Percentiles rank a stretch among this genome's conserved stretches.
Evolutionary conservation across 495 filamentous ascomycete genomes (phyloP).

Genomic region (Aspergillus leporis): DNA sequence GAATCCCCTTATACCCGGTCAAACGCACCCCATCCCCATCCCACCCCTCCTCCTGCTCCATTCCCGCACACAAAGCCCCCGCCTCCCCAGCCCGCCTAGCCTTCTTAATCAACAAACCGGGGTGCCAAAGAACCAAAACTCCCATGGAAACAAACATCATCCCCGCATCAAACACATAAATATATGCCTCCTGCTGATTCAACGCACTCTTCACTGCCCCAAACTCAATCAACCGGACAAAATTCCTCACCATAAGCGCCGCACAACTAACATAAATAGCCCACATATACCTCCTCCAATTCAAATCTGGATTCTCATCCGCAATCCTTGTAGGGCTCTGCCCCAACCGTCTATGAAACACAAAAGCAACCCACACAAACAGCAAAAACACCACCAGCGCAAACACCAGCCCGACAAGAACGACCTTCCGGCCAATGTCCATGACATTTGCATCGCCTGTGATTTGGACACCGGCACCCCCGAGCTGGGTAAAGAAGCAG

Average conservation of each 20-base stretch:
- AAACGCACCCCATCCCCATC: constrained; percentile 20
- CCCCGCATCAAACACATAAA: constrained; percentile 42
- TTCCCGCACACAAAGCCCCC: neutral
- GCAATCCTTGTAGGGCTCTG: constrained; percentile 14
- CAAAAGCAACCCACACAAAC: constrained; percentile 28
- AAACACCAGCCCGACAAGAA: constrained; percentile 35
- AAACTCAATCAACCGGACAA: constrained; percentile 47
- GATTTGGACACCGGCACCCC: constrained; percentile 45
- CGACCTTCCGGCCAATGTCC: constrained; percentile 35
- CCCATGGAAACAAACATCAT: constrained; percentile 32
- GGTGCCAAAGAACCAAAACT: constrained; percentile 33
- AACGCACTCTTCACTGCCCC: constrained; percentile 24
- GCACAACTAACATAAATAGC: constrained; percentile 39
- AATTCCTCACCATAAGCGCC: constrained; percentile 40
- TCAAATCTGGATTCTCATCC: constrained; percentile 14
- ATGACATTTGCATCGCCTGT: constrained; percentile 32
- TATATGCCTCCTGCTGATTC: constrained; percentile 35
- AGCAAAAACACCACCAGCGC: constrained; percentile 31
- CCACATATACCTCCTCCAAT: constrained; percentile 37
- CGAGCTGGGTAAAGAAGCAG: constrained; percentile 36
- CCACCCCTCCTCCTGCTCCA: constrained; percentile 16
- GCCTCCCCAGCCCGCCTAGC: constrained; percentile 10
- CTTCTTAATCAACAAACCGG: constrained; percentile 33
- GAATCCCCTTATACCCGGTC: constrained; percentile 14
- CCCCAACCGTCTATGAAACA: constrained; percentile 26